Conservation (phyloP, 2,329 filamentous ascomycete genomes). For the Exophiala lecanii-corni region DNA sequence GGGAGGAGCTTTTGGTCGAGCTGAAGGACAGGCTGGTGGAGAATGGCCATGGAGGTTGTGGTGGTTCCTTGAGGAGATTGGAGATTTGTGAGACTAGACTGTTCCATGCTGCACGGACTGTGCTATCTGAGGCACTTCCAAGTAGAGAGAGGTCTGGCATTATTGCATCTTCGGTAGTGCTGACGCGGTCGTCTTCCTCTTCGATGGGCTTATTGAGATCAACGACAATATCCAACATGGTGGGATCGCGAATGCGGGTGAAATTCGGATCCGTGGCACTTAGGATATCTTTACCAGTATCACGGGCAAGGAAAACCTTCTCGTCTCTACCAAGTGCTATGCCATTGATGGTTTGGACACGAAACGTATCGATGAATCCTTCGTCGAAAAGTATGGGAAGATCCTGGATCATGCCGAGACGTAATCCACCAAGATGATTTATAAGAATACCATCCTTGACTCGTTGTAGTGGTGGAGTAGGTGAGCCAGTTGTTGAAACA, state of each 20-base stretch:
- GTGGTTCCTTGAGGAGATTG: constrained; percentile 20
- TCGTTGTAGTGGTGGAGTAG: constrained; percentile 49
- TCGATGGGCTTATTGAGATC: constrained; percentile 40
- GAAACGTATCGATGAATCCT: constrained; percentile 35
- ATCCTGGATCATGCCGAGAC: constrained; percentile 48
- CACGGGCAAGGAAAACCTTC: constrained; percentile 72
- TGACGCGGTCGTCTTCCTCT: constrained; percentile 4
- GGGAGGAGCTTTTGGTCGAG: constrained; percentile 1
- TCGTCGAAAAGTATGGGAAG: constrained; percentile 31
- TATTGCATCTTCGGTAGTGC: constrained; percentile 11
- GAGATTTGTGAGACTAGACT: constrained; percentile 27
- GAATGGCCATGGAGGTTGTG: constrained; percentile 20
- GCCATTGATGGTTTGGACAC: constrained; percentile 74
- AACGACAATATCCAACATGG: constrained; percentile 69
- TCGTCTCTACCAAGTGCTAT: constrained; percentile 82
- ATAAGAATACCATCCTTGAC: constrained; percentile 56
- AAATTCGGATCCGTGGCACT: constrained; percentile 73
- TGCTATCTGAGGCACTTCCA: constrained; percentile 8
- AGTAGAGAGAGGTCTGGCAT: constrained; percentile 16
- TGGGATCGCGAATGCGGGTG: constrained; percentile 66
- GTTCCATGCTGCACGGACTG: constrained; percentile 26
- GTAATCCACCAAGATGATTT: constrained; percentile 56
- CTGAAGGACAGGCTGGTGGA: constrained; percentile 14
- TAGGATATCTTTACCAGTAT: constrained; percentile 66
- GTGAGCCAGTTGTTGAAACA: constrained; percentile 45